These are phyloP conservation scores for Trifolium pratense DNA, from an alignment of 306 rosid genomes.

Conservation along the genomic window DNA sequence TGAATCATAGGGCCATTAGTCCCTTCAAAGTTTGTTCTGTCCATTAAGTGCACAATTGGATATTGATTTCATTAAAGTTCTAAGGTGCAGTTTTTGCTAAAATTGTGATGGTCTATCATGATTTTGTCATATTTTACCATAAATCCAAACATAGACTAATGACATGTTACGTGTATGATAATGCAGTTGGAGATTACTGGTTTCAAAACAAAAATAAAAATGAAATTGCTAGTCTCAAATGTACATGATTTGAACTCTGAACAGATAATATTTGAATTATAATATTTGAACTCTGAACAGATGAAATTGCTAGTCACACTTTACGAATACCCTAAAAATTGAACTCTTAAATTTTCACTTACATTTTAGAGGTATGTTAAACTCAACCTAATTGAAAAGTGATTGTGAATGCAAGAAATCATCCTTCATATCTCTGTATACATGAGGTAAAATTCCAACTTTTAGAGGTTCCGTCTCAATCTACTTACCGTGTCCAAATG, in stretches of 20 bases:
- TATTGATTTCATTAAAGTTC: no score
- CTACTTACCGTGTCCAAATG: slow-evolving; percentile 38
- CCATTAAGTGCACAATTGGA: neutral
- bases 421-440: slow-evolving; percentile 37
- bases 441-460: slow-evolving; percentile 50
- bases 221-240: slow-evolving; percentile 16
- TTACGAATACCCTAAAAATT: neutral
- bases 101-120: no score
- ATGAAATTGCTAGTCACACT: neutral
- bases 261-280: neutral
- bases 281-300: slow-evolving; percentile 18
- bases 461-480: slow-evolving; percentile 33
- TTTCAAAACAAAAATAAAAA: neutral
- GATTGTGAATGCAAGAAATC: slow-evolving; percentile 38
- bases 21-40: neutral
- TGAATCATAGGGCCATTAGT: neutral
- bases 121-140: no score
- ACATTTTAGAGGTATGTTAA: slow-evolving; percentile 27
- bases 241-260: slow-evolving; percentile 22
- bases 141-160: no score
- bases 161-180: no score
- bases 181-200: neutral
- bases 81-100: no score
- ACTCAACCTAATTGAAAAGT: slow-evolving; percentile 13
- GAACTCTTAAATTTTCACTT: slow-evolving; percentile 11